These are phyloP conservation scores for Vigna angularis DNA, from an alignment of 306 rosid species.

Conservation along the genomic window DNA sequence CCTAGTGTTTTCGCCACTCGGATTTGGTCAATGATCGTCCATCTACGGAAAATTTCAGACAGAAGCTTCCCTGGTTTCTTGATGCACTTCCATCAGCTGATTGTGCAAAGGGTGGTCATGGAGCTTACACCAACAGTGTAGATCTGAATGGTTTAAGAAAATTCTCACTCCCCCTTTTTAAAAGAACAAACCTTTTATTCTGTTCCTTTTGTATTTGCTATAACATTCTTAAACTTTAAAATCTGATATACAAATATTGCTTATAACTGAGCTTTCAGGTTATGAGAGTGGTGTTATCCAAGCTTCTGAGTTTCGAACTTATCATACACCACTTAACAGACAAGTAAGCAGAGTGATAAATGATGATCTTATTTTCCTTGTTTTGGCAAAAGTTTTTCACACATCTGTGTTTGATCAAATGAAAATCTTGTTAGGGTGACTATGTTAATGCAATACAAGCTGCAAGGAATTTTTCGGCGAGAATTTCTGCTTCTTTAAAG, in stretches of 20 bases:
- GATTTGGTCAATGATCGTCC: constrained; percentile 95
- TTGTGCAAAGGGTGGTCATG: constrained; percentile 99
- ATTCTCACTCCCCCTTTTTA: constrained; percentile 37
- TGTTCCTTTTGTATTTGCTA: constrained; percentile 35
- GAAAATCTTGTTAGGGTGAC: constrained; percentile 70
- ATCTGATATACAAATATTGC: constrained; percentile 36
- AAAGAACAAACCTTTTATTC: constrained; percentile 32
- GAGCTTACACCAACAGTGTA: constrained; percentile 96
- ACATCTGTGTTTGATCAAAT: constrained; percentile 42
- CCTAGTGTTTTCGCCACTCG: constrained; percentile 90
- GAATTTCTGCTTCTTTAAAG: constrained; percentile 77
- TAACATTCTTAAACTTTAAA: constrained; percentile 28
- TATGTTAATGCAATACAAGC: constrained; percentile 85
- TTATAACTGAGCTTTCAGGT: constrained; percentile 63
- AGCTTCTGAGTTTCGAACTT: constrained; percentile 97
- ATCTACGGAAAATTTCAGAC: constrained; percentile 83
- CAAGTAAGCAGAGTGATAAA: constrained; percentile 65
- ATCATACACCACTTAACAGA: constrained; percentile 89
- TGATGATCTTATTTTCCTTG: constrained; percentile 36
- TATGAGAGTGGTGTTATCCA: constrained; percentile 73
- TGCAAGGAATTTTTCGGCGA: constrained; percentile 84
- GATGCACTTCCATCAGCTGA: constrained; percentile 96
- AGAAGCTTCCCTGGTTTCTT: constrained; percentile 99
- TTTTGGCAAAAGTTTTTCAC: constrained; percentile 28
- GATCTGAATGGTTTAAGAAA: constrained; percentile 76